A percentile compares a stretch with the other conserved stretches of the same genome.
These are phyloP conservation scores for Ogataea philodendri DNA, from an alignment of 805 yeast species.

Conservation along the genomic window DNA sequence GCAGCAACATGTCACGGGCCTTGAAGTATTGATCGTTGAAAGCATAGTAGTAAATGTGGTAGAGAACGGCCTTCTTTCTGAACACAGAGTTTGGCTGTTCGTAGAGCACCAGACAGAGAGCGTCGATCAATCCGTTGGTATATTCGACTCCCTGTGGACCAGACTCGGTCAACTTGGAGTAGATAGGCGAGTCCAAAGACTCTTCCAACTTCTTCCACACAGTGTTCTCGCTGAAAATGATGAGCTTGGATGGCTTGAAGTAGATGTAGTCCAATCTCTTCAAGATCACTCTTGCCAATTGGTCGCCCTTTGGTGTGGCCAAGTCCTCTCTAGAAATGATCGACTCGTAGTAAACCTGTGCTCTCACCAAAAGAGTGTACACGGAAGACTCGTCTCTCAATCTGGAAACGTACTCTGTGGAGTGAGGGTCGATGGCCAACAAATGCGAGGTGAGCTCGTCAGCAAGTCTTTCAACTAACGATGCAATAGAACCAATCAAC, in stretches of 20 bases:
- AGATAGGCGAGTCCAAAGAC: slow-evolving; percentile 34
- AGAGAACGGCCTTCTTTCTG: slow-evolving; percentile 80
- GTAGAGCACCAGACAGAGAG: slow-evolving; percentile 63
- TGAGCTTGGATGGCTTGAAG: slow-evolving; percentile 81
- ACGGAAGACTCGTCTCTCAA: slow-evolving; percentile 80
- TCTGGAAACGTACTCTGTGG: slow-evolving; percentile 88
- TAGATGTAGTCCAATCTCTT: slow-evolving; percentile 91
- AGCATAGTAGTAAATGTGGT: slow-evolving; percentile 87
- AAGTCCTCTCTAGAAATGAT: slow-evolving; percentile 45
- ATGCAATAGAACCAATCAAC: slow-evolving; percentile 79
- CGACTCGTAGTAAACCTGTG: slow-evolving; percentile 81
- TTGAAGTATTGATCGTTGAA: slow-evolving; percentile 77
- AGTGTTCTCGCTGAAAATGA: slow-evolving; percentile 60
- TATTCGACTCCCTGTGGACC: slow-evolving; percentile 33
- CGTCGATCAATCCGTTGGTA: slow-evolving; percentile 58
- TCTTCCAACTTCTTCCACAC: slow-evolving; percentile 65
- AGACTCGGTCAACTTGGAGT: slow-evolving; percentile 33
- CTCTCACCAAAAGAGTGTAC: slow-evolving; percentile 74
- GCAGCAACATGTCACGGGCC: slow-evolving; percentile 85
- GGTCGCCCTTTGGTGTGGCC: slow-evolving; percentile 49
- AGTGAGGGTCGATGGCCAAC: slow-evolving; percentile 89
- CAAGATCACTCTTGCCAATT: slow-evolving; percentile 68
- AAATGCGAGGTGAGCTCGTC: slow-evolving; percentile 90
- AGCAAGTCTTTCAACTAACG: slow-evolving; percentile 88
- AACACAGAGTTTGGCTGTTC: slow-evolving; percentile 64